A percentile compares a stretch with the other conserved stretches of the same genome.
Conservation (phyloP, 2,329 filamentous ascomycete species). For the Fusarium floridanum region DNA sequence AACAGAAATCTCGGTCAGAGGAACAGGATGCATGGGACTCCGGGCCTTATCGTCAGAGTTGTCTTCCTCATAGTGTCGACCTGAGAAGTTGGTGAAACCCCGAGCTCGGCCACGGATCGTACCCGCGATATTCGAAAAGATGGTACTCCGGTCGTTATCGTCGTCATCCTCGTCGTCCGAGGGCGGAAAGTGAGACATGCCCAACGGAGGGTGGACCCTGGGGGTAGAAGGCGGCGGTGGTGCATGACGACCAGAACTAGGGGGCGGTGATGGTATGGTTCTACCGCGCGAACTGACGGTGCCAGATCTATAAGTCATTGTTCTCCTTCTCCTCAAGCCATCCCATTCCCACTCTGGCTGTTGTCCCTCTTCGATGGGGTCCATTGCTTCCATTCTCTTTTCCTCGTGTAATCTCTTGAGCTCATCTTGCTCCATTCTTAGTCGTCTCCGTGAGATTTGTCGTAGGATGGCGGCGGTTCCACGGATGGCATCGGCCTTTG, state of each 20-base stretch:
- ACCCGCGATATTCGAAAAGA: constrained; percentile 69
- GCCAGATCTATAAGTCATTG: constrained; percentile 55
- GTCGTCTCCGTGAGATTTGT: constrained; percentile 80
- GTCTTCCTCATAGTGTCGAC: constrained; percentile 51
- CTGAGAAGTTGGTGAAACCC: constrained; percentile 51
- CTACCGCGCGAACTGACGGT: constrained; percentile 48
- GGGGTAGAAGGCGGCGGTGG: constrained; percentile 41
- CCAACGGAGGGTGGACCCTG: constrained; percentile 64
- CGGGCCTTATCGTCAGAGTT: constrained; percentile 58
- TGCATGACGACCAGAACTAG: constrained; percentile 42
- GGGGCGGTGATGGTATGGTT: constrained; percentile 45
- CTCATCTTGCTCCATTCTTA: constrained; percentile 85
- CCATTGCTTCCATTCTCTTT: constrained; percentile 76
- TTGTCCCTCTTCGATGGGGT: constrained; percentile 83
- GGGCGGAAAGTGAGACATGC: constrained; percentile 89
- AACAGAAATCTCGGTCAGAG: constrained; percentile 71
- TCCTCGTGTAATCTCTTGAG: constrained; percentile 84
- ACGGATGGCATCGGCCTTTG: constrained; percentile 95
- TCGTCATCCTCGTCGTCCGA: constrained; percentile 68
- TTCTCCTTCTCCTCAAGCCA: constrained; percentile 81
- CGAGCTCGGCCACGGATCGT: constrained; percentile 58
- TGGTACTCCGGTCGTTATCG: constrained; percentile 60
- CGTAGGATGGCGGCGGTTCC: constrained; percentile 90
- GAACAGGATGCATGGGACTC: constrained; percentile 72
- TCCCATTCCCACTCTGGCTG: constrained; percentile 84